These are phyloP conservation scores for Cucumis sativus DNA, from an alignment of 306 rosid genomes.

Conservation along the genomic window Cucumber_9930_V3 NC_026656.2:509501-510000, in stretches of 20 bases:
- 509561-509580: constrained; percentile 38
- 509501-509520: constrained; percentile 38
- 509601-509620: constrained; percentile 12
- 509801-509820: constrained; percentile 35
- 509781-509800: constrained; percentile 42
- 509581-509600: constrained; percentile 37
- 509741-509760: neutral
- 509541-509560: constrained; percentile 43
- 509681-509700: neutral
- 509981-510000: constrained; percentile 44
- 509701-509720: neutral
- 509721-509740: neutral
- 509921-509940: constrained; percentile 34
- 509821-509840: constrained; percentile 45
- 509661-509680: neutral
- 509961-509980: constrained; percentile 41
- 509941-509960: constrained; percentile 44
- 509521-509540: constrained; percentile 44
- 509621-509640: constrained; percentile 2
- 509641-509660: neutral
- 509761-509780: constrained; percentile 25
- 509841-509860: constrained; percentile 35
- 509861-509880: constrained; percentile 31
- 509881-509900: constrained; percentile 43
- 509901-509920: constrained; percentile 28